Base-by-base conservation (phyloP, 2,329 filamentous ascomycete genomes). In the Tolypocladium inflatum region DNA sequence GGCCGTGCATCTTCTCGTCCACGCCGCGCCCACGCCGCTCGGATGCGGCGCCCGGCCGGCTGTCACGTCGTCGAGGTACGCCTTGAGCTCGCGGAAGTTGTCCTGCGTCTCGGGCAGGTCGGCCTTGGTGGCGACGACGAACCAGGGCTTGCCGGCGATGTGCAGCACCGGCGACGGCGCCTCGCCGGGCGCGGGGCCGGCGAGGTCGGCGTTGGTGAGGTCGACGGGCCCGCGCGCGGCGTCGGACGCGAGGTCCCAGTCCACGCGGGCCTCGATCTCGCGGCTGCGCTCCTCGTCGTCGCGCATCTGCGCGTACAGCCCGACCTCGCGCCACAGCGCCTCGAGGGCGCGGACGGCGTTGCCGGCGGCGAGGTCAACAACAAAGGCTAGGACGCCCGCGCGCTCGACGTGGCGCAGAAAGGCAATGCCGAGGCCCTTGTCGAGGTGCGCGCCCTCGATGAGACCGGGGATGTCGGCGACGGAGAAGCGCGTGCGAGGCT, bases 401-500 rank as follows among this genome's bases (percentile, higher is more conserved):
- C 94, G 88, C 76, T 99, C 94, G 54, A 99, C 90, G 71, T 99
- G 94, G 17, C 94, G 86, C 19, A 99, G 76, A 71, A 99, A 99
- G 50, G 89, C 91, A 50, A 97, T 85, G 0, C 94, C 94, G 0
- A 99, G 82, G 0, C 94, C 94, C 63, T 87, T 88, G 73, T 99
- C 92, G 10, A 96, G 81, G 73, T 97, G 93, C 0, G 94, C 94
- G 63, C 90, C 91, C 71, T 95, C 87, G 54, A 99, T 91, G 60
- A 99, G 78, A 2, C 94, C 94, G 1, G 94, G 94, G 58, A 99
- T 97, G 70, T 99, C 94, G 19, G 94, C 94, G 60, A 99, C 88
- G 10, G 90, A 96, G 73, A 97, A 96, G 58, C 89, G 86, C 1
- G 88, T 91, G 39, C 91, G 82, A 1, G 82, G 76, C 69, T 74